Evolutionary conservation across 495 filamentous ascomycete genomes (phyloP).

Genomic region (Clavariopsis aquatica): DNA sequence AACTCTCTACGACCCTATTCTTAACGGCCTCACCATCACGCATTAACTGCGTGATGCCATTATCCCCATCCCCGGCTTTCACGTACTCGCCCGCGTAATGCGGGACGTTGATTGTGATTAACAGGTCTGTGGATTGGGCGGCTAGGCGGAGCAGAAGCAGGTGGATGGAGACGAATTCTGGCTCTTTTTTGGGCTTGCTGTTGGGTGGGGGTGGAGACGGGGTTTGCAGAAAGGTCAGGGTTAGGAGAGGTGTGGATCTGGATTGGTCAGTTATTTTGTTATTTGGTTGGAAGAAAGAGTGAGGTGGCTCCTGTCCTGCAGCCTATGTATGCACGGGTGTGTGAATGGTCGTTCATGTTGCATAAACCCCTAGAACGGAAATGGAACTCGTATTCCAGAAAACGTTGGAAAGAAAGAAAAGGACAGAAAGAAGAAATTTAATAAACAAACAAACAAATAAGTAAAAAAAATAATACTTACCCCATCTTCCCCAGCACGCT

Average conservation of each 20-base stretch:
- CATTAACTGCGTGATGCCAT: slow-evolving; percentile 51
- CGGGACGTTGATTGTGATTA: slow-evolving; percentile 88
- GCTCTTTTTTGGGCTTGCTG: slow-evolving; percentile 30
- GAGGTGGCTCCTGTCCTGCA: too few species aligned
- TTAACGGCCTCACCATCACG: slow-evolving; percentile 61
- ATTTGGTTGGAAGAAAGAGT: neutral
- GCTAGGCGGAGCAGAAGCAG: slow-evolving; percentile 72
- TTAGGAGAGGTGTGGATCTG: slow-evolving; percentile 19
- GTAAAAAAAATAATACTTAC: slow-evolving; percentile 45
- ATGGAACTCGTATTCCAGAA: too few species aligned
- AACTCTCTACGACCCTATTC: slow-evolving; percentile 62
- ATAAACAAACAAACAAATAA: too few species aligned
- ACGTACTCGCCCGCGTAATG: slow-evolving; percentile 66
- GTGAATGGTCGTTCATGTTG: too few species aligned
- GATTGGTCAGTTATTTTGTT: neutral
- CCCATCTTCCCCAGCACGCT: slow-evolving; percentile 42
- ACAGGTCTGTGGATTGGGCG: slow-evolving; percentile 76
- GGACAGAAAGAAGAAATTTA: too few species aligned
- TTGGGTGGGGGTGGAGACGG: slow-evolving; percentile 35
- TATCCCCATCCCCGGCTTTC: slow-evolving; percentile 52
- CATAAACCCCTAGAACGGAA: too few species aligned
- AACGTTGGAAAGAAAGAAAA: too few species aligned
- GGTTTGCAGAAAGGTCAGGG: slow-evolving; percentile 22
- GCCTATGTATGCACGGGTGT: too few species aligned
- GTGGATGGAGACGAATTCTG: slow-evolving; percentile 61